A percentile compares a stretch with the other conserved stretches of the same genome.
These are phyloP conservation scores for Lactarius pseudohatsudake DNA, from an alignment of 768 basidiomycete genomes.

Conservation along the genomic window DNA sequence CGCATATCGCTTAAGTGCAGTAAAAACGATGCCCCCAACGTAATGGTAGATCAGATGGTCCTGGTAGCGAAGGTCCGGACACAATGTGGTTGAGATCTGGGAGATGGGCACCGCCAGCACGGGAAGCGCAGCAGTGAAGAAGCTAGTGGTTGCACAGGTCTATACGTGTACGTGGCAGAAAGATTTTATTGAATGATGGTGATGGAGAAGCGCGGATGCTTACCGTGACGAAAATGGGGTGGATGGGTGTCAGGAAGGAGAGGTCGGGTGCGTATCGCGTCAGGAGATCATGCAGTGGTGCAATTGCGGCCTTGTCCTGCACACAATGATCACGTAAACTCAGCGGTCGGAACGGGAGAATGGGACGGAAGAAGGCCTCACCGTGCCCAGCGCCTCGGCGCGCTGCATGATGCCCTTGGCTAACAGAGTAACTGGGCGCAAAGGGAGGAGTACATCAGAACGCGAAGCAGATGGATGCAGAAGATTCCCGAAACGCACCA, in stretches of 20 bases:
- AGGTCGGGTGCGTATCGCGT: conserved; percentile 57
- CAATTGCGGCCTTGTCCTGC: conserved; percentile 50
- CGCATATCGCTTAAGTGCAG: conserved; percentile 61
- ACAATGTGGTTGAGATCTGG: conserved; percentile 56
- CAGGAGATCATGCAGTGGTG: conserved; percentile 59
- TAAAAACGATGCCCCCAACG: conserved; percentile 66
- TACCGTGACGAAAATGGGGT: conserved; percentile 65
- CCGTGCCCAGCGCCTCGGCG: conserved; percentile 51
- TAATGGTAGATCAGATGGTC: conserved; percentile 89
- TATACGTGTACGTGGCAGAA: conserved; percentile 31
- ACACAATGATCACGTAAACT: conserved; percentile 30
- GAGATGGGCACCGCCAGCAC: conserved; percentile 65
- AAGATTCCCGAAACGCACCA: conserved; percentile 39
- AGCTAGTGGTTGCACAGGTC: conserved; percentile 56
- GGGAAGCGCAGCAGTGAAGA: conserved; percentile 58
- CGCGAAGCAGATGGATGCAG: not conserved
- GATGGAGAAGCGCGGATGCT: conserved; percentile 28
- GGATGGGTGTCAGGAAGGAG: conserved; percentile 66
- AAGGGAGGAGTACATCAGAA: conserved; percentile 6
- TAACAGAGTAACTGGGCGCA: conserved; percentile 55
- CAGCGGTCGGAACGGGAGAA: conserved; percentile 1
- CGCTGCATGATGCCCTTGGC: conserved; percentile 61
- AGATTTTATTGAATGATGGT: not conserved
- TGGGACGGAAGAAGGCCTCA: conserved; percentile 43
- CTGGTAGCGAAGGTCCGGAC: conserved; percentile 63